Base-by-base conservation (phyloP, 176 grass and related monocot genomes). In the Rhipidocladum racemiflorum region DNA sequence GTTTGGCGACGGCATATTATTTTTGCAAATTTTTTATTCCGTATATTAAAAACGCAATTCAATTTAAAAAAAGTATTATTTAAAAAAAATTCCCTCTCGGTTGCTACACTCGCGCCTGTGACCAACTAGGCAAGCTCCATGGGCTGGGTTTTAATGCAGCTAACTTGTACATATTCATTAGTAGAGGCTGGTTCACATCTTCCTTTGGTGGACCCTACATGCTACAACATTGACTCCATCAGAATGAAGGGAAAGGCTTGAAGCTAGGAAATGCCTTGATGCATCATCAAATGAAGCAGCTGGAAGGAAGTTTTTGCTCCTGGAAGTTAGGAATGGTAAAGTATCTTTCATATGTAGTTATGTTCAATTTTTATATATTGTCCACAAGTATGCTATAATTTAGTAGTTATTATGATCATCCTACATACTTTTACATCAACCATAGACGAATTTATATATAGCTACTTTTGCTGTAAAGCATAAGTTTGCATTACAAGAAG, bases 301-400 rank as follows among this genome's bases (percentile, higher is more conserved):
- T 50, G 68, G 83, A 38, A 91, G 84, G 75, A 84, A 62, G 27
- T 69, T 89, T 89, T 60, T 97, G 57, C 67, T 97, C 61, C 84
- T 97, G 38, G 92, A 97, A 84, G 95, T 97, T 32, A 97, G 95
- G 48, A 97, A 97, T 88, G 95, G 90, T 94, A 86, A 84, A 88
- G 7, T 90, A 48, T 28, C 28, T 83, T 62, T 84, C 74, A 24
- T n/a, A n/a, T 62, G 40, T 34, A 9, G 28, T 75, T 57, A 9
- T 59, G 21, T 25, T 77, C 56, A 40, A 4, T 68, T 68, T 45
- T 68, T 67, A 51, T 68, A 23, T 39, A 24, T 27, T 8, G 4
- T 7, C 4, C 32, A 55, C 13, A 23, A 53, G 34, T 66, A 79
- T 15, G 54, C 5, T 21, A 32, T 57, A 75, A 50, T 56, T 81